A percentile compares a stretch with the other conserved stretches of the same genome.
Evolutionary conservation across 371 early-diverging fungal genomes (phyloP).

Genomic region (Mortierella sp.): DNA sequence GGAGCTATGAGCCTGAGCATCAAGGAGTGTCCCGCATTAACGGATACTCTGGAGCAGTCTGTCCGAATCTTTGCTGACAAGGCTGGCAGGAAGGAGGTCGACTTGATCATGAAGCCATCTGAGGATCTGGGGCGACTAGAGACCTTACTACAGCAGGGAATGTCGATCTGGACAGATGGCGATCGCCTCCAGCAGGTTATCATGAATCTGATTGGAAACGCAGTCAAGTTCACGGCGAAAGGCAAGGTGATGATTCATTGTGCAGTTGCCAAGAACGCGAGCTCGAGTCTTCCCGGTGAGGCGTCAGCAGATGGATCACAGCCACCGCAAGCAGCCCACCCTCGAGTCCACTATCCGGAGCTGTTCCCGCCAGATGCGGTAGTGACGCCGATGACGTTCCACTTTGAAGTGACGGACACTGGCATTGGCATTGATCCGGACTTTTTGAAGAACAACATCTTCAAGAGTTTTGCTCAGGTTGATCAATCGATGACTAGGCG

Average conservation of each 20-base stretch:
- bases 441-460: constrained; percentile 57
- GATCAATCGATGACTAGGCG: constrained; percentile 60
- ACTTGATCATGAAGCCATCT: constrained; percentile 47
- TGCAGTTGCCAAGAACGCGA: constrained; percentile 17
- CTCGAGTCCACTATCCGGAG: constrained; percentile 13
- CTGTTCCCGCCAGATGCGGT: constrained; percentile 31
- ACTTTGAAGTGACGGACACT: constrained; percentile 50
- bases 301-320: neutral
- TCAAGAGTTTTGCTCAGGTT: constrained; percentile 61
- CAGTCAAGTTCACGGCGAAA: constrained; percentile 55
- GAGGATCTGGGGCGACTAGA: constrained; percentile 35
- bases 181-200: constrained; percentile 56
- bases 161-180: constrained; percentile 45
- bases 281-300: neutral
- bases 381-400: constrained; percentile 26
- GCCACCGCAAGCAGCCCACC: neutral
- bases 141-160: constrained; percentile 21
- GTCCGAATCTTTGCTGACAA: constrained; percentile 57
- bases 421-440: constrained; percentile 58
- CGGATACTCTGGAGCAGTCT: constrained; percentile 45
- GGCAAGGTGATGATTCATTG: constrained; percentile 42
- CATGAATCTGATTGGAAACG: constrained; percentile 58
- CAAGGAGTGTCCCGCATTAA: constrained; percentile 42
- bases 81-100: constrained; percentile 53
- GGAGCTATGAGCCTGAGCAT: constrained; percentile 58